A percentile compares a stretch with the other conserved stretches of the same genome.
These are phyloP conservation scores for Hypoxylon sp. DNA, from an alignment of 2,329 filamentous ascomycete genomes.

Conservation along the genomic window DNA sequence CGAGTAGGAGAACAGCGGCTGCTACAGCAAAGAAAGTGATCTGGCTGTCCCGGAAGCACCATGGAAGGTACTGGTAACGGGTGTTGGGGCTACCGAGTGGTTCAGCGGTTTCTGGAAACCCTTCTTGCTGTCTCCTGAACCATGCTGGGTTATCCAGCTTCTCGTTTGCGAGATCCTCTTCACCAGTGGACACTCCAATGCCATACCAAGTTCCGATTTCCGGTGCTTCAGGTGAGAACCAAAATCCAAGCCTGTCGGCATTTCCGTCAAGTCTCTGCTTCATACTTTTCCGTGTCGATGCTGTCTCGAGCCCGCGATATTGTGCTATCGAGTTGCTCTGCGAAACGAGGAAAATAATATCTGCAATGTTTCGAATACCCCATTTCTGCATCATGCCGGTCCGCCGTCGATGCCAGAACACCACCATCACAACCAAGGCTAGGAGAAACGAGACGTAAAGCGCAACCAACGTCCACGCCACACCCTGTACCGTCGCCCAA, in stretches of 20 bases:
- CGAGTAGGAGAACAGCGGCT: slow-evolving; percentile 73
- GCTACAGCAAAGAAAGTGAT: slow-evolving; percentile 77
- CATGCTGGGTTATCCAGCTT: slow-evolving; percentile 46
- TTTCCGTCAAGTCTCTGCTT: slow-evolving; percentile 69
- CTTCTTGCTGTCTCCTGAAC: slow-evolving; percentile 52
- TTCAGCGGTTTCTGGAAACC: slow-evolving; percentile 60
- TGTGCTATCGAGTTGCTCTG: slow-evolving; percentile 83
- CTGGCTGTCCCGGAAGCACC: slow-evolving; percentile 78
- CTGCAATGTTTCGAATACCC: slow-evolving; percentile 86
- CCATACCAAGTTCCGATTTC: slow-evolving; percentile 78
- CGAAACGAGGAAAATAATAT: slow-evolving; percentile 83
- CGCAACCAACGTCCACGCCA: slow-evolving; percentile 83
- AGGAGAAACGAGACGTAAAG: slow-evolving; percentile 78
- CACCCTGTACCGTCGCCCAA: slow-evolving; percentile 83
- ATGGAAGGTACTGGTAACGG: slow-evolving; percentile 79
- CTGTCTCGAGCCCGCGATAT: slow-evolving; percentile 78
- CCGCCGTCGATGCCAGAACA: slow-evolving; percentile 74
- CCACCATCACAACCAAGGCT: slow-evolving; percentile 69
- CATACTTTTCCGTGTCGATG: slow-evolving; percentile 67
- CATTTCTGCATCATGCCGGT: slow-evolving; percentile 80
- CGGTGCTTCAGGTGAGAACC: slow-evolving; percentile 77
- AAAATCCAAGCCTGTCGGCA: slow-evolving; percentile 86
- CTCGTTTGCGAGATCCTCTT: slow-evolving; percentile 49
- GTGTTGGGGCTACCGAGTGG: slow-evolving; percentile 66
- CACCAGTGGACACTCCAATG: slow-evolving; percentile 50